These are phyloP conservation scores for Salix suchowensis DNA, from an alignment of 345 rosid genomes.

Conservation along the genomic window DNA sequence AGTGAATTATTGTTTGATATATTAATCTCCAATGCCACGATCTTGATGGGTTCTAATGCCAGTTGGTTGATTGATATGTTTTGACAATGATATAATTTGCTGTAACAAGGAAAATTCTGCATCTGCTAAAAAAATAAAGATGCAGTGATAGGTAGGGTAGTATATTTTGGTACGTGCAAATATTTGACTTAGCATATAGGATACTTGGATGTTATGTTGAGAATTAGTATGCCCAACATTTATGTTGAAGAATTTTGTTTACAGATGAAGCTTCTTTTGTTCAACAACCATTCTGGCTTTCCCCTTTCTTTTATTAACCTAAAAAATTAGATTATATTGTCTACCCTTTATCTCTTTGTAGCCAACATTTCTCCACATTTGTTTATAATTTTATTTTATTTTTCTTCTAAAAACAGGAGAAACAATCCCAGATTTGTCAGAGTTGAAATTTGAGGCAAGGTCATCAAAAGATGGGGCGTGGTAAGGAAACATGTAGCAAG, in stretches of 20 bases:
- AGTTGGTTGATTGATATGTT: no score
- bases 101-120: no score
- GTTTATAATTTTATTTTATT: neutral
- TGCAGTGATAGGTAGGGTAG: no score
- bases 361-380: neutral
- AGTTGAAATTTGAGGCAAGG: slow-evolving; percentile 59
- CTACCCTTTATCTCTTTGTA: neutral
- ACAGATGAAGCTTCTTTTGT: neutral
- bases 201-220: neutral
- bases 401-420: slow-evolving; percentile 27
- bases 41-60: no score
- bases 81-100: no score
- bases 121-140: no score
- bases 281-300: no score
- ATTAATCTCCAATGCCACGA: neutral
- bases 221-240: neutral
- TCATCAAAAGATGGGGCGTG: slow-evolving; percentile 76
- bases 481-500: slow-evolving; percentile 25
- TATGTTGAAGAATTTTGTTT: neutral
- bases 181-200: no score
- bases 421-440: slow-evolving; percentile 27
- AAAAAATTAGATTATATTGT: neutral
- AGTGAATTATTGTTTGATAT: no score
- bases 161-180: no score
- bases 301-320: neutral